Conservation (phyloP, 1,284 basidiomycete species). For the Paramarasmius palmivorus region DNA sequence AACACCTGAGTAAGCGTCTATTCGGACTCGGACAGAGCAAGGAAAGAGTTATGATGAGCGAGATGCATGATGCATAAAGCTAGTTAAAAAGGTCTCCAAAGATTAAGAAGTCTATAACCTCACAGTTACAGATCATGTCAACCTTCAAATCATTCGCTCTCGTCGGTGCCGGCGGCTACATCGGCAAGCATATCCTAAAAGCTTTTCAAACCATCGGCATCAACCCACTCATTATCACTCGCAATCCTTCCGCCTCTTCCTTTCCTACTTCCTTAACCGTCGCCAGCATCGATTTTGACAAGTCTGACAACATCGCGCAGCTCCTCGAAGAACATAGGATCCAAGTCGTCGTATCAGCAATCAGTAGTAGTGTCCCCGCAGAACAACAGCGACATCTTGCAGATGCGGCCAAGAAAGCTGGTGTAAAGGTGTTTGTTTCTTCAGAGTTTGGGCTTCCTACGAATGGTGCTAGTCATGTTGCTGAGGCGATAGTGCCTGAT, state of each 20-base stretch:
- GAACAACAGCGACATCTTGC: not conserved
- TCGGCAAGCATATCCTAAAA: not conserved
- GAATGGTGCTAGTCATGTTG: slow-evolving; percentile 7
- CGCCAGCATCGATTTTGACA: not conserved
- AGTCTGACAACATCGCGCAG: not conserved
- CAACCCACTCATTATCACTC: slow-evolving; percentile 3
- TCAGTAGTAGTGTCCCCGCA: not conserved
- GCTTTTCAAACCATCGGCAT: not conserved
- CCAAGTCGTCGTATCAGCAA: slow-evolving; percentile 1
- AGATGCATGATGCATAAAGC: too few relatives aligned
- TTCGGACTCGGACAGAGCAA: too few relatives aligned
- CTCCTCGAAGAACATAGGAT: not conserved
- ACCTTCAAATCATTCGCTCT: not conserved
- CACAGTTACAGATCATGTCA: too few relatives aligned
- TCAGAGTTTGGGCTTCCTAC: slow-evolving; percentile 1
- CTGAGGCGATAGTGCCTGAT: not conserved
- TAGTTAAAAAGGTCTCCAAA: too few relatives aligned
- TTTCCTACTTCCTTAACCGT: not conserved
- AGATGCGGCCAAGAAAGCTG: slow-evolving; percentile 3
- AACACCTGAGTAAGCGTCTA: too few relatives aligned
- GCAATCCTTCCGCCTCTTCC: not conserved
- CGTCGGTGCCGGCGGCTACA: not conserved
- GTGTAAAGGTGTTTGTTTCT: slow-evolving; percentile 3
- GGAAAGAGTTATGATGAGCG: too few relatives aligned
- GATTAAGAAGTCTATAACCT: too few relatives aligned